These are phyloP conservation scores for Eutrema salsugineum DNA, from an alignment of 441 rosid species.

Conservation along the genomic window DNA sequence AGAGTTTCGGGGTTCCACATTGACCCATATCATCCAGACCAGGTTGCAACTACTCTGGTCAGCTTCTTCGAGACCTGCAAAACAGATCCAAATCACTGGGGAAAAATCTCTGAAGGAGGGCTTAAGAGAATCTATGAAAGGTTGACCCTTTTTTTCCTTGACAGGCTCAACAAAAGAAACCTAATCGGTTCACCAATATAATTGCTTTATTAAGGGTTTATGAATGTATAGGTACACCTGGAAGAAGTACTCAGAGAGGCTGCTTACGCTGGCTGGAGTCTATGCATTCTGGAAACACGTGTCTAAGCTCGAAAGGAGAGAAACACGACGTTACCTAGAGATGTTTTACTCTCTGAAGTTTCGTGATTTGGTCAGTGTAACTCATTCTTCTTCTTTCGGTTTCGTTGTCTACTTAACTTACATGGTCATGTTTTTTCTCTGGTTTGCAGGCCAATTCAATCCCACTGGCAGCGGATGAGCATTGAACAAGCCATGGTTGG, in stretches of 20 bases:
- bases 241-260: constrained; percentile 59
- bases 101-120: constrained; percentile 51
- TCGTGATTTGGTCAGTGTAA: constrained; percentile 45
- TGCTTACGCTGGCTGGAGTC: constrained; percentile 51
- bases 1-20: constrained; percentile 69
- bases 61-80: constrained; percentile 47
- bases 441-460: constrained; percentile 44
- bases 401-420: not conserved
- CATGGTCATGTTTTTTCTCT: not conserved
- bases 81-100: constrained; percentile 49
- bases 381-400: not conserved
- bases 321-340: constrained; percentile 49
- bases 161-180: not conserved
- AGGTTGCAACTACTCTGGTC: constrained; percentile 38
- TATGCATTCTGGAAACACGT: constrained; percentile 63
- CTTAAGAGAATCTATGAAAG: constrained; percentile 59
- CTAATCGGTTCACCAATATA: not conserved
- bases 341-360: constrained; percentile 60
- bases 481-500: constrained; percentile 5
- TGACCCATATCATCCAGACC: constrained; percentile 63
- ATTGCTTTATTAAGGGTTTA: not conserved
- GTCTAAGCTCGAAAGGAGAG: constrained; percentile 58
- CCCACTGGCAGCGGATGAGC: constrained; percentile 38
- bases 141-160: constrained; percentile 19
- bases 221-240: constrained; percentile 43